A percentile compares a stretch with the other conserved stretches of the same genome.
These are phyloP conservation scores for Talaromyces sp. DNA, from an alignment of 2,329 filamentous ascomycete genomes.

Conservation along the genomic window DNA sequence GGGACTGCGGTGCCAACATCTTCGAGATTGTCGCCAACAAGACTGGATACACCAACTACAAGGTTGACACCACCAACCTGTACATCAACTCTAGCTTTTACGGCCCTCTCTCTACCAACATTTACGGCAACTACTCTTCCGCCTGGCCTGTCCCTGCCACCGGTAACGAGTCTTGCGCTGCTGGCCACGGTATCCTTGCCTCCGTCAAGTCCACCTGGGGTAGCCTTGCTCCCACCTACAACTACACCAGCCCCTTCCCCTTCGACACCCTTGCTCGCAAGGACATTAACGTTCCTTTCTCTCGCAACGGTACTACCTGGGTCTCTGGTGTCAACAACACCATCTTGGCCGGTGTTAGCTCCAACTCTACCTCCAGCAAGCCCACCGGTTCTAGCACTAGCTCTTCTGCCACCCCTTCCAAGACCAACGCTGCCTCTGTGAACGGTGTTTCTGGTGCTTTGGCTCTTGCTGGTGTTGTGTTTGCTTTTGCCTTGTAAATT, in stretches of 20 bases:
- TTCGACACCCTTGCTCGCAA: constrained; percentile 24
- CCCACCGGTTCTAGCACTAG: constrained; percentile 13
- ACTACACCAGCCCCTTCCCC: constrained; percentile 33
- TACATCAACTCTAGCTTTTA: constrained; percentile 54
- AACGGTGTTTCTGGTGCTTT: neutral
- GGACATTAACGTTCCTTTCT: constrained; percentile 23
- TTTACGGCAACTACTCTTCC: constrained; percentile 25
- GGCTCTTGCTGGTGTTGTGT: constrained; percentile 6
- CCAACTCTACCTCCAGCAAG: constrained; percentile 14
- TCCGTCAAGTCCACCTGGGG: constrained; percentile 31
- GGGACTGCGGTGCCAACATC: constrained; percentile 69
- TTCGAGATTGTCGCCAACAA: constrained; percentile 55
- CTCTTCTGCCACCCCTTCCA: constrained; percentile 15
- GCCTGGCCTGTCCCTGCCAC: constrained; percentile 28
- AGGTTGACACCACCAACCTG: constrained; percentile 37
- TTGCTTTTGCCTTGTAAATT: constrained; percentile 9
- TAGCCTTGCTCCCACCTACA: constrained; percentile 26
- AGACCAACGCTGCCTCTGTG: constrained; percentile 16
- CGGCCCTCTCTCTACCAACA: constrained; percentile 35
- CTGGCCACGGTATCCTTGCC: constrained; percentile 32
- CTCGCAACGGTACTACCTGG: constrained; percentile 14
- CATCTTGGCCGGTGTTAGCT: constrained; percentile 11
- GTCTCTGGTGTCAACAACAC: constrained; percentile 16
- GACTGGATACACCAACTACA: constrained; percentile 52
- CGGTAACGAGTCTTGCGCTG: constrained; percentile 26